Base-by-base conservation (phyloP, 352 stramenopile genomes). In the Phytophthora kernoviae region DNA sequence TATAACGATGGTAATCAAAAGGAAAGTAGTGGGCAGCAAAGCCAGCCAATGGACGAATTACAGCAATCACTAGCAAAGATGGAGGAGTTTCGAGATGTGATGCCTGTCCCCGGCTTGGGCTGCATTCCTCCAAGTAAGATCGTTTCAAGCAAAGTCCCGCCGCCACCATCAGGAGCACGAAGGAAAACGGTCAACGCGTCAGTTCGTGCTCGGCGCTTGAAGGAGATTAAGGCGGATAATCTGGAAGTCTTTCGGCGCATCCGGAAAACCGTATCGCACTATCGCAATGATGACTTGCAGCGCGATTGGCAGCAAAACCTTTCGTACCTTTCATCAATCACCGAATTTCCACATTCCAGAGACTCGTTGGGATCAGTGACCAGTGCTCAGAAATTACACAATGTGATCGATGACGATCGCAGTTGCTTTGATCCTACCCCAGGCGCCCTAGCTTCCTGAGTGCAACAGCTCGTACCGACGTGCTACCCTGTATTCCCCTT, bases 281-380 rank as follows among this genome's bases (percentile, higher is more conserved):
- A 93, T 46, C 67, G 73, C 2, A 87, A 85, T 8, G 74, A 85
- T 36, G 53, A 79, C 9, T 49, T 93, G 12, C 65, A 61, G 18
- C 77, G 71, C 42, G 81, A 90, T 20, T 91, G 81, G 79, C 60
- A 79, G 17, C 83, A 89, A 48, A 91, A 89, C 60, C 49, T 87
- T 17, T 78, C 81, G 21, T 93, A 90, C 30, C 58, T 93, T 26
- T 72, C 77, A 17, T 87, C 84, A 8, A 91, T 91, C 43, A 87
- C 74, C 44, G 78, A 83, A 54, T 91, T 87, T 48, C 84, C 77
- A 0, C 34, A 87, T 12, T 44, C 71, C 0, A 49, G 56, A 1
- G 67, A 76, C 10, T 63, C 55, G n/a, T 20, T 62, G 34, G 30
- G 54, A 17, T 66, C 62, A 30, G 18, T 41, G 5, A 44, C 45